phyloP scores from a whole-genome alignment of 352 stramenopile genomes.

The Globisporangium middletonii region DNA sequence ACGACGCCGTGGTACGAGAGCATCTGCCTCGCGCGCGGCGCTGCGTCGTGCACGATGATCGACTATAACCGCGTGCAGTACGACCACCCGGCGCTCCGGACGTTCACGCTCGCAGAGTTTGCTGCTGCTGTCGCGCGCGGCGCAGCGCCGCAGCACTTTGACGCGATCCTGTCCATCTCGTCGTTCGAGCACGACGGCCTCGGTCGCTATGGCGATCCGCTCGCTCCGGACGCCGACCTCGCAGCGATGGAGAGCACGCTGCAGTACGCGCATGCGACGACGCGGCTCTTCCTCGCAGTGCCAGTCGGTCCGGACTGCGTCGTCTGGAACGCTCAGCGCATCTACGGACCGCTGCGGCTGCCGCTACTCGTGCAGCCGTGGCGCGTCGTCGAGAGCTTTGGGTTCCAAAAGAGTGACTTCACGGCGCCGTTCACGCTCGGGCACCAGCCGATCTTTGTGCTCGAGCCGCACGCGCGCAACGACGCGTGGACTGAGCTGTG shows the following conservation, averaged over 20 bases:
- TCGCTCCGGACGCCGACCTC: slow-evolving; percentile 53
- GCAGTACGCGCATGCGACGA: slow-evolving; percentile 17
- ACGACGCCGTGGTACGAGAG: slow-evolving; percentile 34
- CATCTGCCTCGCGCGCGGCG: slow-evolving; percentile 25
- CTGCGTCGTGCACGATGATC: slow-evolving; percentile 31
- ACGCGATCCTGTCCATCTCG: slow-evolving; percentile 29
- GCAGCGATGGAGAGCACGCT: slow-evolving; percentile 32
- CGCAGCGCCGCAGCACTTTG: slow-evolving; percentile 12
- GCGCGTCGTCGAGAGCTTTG: slow-evolving; percentile 26
- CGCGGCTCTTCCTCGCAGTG: slow-evolving; percentile 32
- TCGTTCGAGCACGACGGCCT: slow-evolving; percentile 70
- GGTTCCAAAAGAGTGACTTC: slow-evolving; percentile 27
- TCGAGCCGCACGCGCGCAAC: slow-evolving; percentile 7
- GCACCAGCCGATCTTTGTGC: slow-evolving; percentile 32
- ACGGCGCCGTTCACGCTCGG: slow-evolving; percentile 21
- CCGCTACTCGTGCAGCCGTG: slow-evolving; percentile 41
- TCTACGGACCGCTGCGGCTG: slow-evolving; percentile 44
- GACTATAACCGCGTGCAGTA: slow-evolving; percentile 31
- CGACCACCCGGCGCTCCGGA: slow-evolving; percentile 24
- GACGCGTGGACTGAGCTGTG: neutral
- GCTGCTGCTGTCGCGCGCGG: slow-evolving; percentile 4
- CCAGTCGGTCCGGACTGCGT: slow-evolving; percentile 43
- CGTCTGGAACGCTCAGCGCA: slow-evolving; percentile 50
- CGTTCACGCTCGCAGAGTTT: slow-evolving; percentile 31
- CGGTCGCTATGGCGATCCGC: slow-evolving; percentile 56